Percentiles rank a stretch among this genome's conserved stretches.
These are phyloP conservation scores for Starmerella scarabaei DNA, from an alignment of 805 yeast genomes.

Conservation along the genomic window DNA sequence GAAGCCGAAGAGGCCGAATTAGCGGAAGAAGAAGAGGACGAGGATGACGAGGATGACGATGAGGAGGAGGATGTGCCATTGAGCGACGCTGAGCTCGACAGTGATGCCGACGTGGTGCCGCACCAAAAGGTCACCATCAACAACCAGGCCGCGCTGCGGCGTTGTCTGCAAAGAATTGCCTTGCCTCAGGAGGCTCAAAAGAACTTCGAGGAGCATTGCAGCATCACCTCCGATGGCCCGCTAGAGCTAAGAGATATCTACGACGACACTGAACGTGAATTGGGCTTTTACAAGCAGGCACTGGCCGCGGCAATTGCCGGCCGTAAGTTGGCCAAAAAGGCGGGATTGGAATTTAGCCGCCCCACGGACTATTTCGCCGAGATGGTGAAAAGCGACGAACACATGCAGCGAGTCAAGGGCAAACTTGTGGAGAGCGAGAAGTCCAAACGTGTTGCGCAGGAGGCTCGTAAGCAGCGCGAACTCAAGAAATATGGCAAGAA, in stretches of 20 bases:
- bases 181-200: slow-evolving; percentile 44
- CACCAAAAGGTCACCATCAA: slow-evolving; percentile 79
- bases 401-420: slow-evolving; percentile 83
- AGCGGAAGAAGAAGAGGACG: slow-evolving; percentile 36
- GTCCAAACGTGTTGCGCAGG: slow-evolving; percentile 73
- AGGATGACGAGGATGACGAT: slow-evolving; percentile 41
- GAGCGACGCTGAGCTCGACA: slow-evolving; percentile 83
- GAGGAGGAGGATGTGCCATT: slow-evolving; percentile 76
- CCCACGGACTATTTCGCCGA: slow-evolving; percentile 96
- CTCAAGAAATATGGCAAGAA: slow-evolving; percentile 96
- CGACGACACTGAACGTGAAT: slow-evolving; percentile 91
- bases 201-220: slow-evolving; percentile 74
- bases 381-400: slow-evolving; percentile 96
- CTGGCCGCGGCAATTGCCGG: slow-evolving; percentile 69
- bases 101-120: slow-evolving; percentile 91
- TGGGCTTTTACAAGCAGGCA: slow-evolving; percentile 91
- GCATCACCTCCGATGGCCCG: slow-evolving; percentile 46
- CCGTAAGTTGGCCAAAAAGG: slow-evolving; percentile 46
- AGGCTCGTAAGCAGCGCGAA: slow-evolving; percentile 86
- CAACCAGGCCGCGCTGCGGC: slow-evolving; percentile 57
- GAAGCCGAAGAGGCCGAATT: slow-evolving; percentile 21
- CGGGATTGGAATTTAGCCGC: slow-evolving; percentile 77
- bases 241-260: slow-evolving; percentile 68
- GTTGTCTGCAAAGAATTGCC: slow-evolving; percentile 24
- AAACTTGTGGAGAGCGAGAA: slow-evolving; percentile 64